Percentiles rank a stretch among this genome's conserved stretches.
Evolutionary conservation across 768 basidiomycete genomes (phyloP).

Genomic region (Tulasnella sp.): DNA sequence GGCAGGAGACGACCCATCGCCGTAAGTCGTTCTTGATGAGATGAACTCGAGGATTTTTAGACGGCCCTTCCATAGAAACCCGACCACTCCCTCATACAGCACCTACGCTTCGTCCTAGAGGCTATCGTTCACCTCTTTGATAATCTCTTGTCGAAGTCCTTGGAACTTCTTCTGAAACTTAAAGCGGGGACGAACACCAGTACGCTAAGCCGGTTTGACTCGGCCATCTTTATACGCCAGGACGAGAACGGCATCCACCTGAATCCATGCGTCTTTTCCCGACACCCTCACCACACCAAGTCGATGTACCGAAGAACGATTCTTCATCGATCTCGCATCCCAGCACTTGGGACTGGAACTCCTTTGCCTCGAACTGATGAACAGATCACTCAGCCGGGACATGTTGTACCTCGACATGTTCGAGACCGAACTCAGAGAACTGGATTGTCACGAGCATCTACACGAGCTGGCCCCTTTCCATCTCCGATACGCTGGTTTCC

Average conservation of each 20-base stretch:
- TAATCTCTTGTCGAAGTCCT: background rate
- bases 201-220: background rate
- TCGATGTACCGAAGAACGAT: background rate
- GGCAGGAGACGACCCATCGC: no score
- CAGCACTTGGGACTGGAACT: background rate
- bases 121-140: slow-evolving; percentile 3
- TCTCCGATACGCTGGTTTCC: background rate
- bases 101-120: background rate
- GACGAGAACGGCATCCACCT: background rate
- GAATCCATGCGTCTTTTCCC: slow-evolving; percentile 11
- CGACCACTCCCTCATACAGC: background rate
- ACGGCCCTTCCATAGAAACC: background rate
- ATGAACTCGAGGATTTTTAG: no score
- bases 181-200: background rate
- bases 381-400: background rate
- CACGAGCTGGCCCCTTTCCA: background rate
- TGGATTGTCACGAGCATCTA: background rate
- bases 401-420: background rate
- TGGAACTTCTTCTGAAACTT: background rate
- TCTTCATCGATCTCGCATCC: background rate
- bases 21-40: no score
- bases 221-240: background rate
- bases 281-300: slow-evolving; percentile 8
- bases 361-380: background rate
- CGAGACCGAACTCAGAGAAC: background rate